Percentiles rank a stretch among this genome's conserved stretches.
phyloP scores from a whole-genome alignment of 2,329 filamentous ascomycete species.

The Neonectria sp. region DNA sequence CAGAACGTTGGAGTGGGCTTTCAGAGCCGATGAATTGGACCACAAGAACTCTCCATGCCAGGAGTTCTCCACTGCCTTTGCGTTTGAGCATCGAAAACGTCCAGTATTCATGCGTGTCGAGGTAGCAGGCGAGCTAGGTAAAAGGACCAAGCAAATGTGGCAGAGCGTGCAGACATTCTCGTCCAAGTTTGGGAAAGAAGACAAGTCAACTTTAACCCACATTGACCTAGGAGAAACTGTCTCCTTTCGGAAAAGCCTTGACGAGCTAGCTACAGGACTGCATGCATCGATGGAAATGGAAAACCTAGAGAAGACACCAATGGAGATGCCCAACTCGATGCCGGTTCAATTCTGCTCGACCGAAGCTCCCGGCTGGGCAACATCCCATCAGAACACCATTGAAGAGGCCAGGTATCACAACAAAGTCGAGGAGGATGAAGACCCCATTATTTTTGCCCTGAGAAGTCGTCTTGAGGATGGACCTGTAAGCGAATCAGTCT shows the following conservation, averaged over 20 bases:
- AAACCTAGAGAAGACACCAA: conserved; percentile 8
- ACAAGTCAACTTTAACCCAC: not conserved
- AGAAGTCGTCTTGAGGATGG: not conserved
- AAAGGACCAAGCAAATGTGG: not conserved
- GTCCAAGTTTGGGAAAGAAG: not conserved
- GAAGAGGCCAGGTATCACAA: too few species aligned
- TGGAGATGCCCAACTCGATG: conserved; percentile 22
- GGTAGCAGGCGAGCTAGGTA: not conserved
- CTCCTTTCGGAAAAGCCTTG: not conserved
- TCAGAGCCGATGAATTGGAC: conserved; percentile 22
- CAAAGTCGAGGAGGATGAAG: not conserved
- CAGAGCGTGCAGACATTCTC: not conserved
- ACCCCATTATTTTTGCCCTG: not conserved
- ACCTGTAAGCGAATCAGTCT: not conserved
- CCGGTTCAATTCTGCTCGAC: conserved; percentile 12
- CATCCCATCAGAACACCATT: too few species aligned
- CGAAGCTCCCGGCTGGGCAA: not conserved
- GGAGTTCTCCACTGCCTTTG: conserved; percentile 29
- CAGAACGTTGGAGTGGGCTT: conserved; percentile 24
- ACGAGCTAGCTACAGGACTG: not conserved
- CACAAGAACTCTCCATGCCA: conserved; percentile 17
- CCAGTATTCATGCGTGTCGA: not conserved
- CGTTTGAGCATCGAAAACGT: conserved; percentile 20
- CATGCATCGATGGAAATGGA: conserved; percentile 24
- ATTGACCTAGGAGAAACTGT: not conserved